Evolutionary conservation across 1,284 basidiomycete genomes (phyloP).

Genomic region (Fomitopsis palustris): DNA sequence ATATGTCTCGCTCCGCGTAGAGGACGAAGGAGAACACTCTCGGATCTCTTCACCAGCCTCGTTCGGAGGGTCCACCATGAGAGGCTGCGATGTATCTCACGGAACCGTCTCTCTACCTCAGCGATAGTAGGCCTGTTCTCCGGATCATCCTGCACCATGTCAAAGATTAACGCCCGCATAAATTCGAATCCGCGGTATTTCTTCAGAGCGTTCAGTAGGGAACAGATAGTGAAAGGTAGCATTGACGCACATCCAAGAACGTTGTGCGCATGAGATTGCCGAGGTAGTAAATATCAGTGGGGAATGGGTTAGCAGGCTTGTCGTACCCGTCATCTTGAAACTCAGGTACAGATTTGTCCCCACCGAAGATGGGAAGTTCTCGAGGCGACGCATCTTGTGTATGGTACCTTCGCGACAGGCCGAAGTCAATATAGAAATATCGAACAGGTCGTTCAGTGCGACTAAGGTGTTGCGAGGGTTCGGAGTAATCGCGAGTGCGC

Average conservation of each 20-base stretch:
- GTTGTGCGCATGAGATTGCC: constrained; percentile 27
- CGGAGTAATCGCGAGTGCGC: not conserved
- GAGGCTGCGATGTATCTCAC: not conserved
- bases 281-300: constrained; percentile 25
- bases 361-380: constrained; percentile 10
- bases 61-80: constrained; percentile 7
- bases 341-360: constrained; percentile 4
- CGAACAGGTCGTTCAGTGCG: constrained; percentile 10
- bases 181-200: not conserved
- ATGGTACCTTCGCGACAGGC: constrained; percentile 13
- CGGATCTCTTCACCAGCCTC: not conserved
- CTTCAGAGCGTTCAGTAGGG: not conserved
- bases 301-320: constrained; percentile 21
- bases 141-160: constrained; percentile 3
- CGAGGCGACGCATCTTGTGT: not conserved
- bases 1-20: not conserved
- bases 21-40: not conserved
- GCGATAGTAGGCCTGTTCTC: not conserved
- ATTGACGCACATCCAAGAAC: constrained; percentile 10
- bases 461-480: not conserved
- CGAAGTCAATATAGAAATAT: constrained; percentile 18
- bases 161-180: not conserved
- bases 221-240: not conserved
- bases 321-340: constrained; percentile 3
- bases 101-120: not conserved